phyloP scores from a whole-genome alignment of 352 stramenopile species.

The Globisporangium paroecandrum region DNA sequence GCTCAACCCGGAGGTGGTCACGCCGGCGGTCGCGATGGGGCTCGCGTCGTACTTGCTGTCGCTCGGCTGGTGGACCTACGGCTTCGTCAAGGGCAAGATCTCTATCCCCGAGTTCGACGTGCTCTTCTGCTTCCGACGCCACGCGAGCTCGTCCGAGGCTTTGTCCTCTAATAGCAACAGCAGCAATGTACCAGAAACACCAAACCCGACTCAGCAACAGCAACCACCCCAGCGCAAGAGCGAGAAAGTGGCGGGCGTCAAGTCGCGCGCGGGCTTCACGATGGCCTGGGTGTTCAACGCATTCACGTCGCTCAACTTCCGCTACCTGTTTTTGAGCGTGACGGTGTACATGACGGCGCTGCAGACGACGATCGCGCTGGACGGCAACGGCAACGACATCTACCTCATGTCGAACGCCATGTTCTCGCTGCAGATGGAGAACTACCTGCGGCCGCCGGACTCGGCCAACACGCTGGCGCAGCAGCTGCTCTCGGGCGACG shows the following conservation, averaged over 20 bases:
- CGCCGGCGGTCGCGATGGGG: slow-evolving; percentile 37
- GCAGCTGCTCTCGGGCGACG: slow-evolving; percentile 13
- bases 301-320: slow-evolving; percentile 29
- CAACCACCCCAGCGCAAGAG: slow-evolving; percentile 5
- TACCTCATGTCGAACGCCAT: slow-evolving; percentile 69
- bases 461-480: slow-evolving; percentile 9
- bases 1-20: slow-evolving; percentile 54
- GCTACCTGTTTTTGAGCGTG: slow-evolving; percentile 24
- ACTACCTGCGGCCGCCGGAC: slow-evolving; percentile 44
- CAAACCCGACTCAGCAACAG: neutral
- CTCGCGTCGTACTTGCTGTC: slow-evolving; percentile 44
- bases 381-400: slow-evolving; percentile 51
- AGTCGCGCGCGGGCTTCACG: slow-evolving; percentile 12
- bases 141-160: slow-evolving; percentile 13
- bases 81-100: slow-evolving; percentile 42
- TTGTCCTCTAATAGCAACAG: neutral
- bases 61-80: slow-evolving; percentile 39
- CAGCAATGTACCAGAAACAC: neutral
- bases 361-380: slow-evolving; percentile 37
- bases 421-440: slow-evolving; percentile 56
- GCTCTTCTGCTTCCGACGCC: slow-evolving; percentile 33
- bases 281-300: slow-evolving; percentile 40
- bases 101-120: slow-evolving; percentile 48
- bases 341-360: slow-evolving; percentile 31
- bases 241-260: slow-evolving; percentile 2